Conservation (phyloP, 352 stramenopile genomes). For the Pythium rhizo-oryzae region DNA sequence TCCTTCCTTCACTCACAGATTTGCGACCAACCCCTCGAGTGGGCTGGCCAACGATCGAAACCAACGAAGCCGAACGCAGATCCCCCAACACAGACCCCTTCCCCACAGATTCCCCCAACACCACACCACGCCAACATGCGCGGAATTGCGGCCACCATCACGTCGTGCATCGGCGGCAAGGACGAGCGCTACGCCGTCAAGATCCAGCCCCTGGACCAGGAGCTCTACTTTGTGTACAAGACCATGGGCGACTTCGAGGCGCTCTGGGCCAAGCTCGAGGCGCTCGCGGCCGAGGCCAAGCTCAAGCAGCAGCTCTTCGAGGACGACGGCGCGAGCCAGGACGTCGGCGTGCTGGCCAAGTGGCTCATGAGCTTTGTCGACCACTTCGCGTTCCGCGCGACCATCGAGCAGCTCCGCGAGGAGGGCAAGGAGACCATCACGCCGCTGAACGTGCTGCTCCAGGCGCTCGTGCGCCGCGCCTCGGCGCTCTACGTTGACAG, state of each 20-base stretch:
- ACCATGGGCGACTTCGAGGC: slow-evolving; percentile 73
- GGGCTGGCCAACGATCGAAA: slow-evolving; percentile 1
- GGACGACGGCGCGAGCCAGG: slow-evolving; percentile 18
- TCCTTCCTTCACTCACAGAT: slow-evolving; percentile 36
- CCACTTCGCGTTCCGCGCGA: slow-evolving; percentile 70
- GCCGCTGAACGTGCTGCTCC: slow-evolving; percentile 73
- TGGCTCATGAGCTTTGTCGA: slow-evolving; percentile 80
- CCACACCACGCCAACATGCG: slow-evolving; percentile 38
- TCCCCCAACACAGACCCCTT: slow-evolving; percentile 10
- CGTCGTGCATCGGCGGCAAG: slow-evolving; percentile 81
- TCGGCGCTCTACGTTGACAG: slow-evolving; percentile 61
- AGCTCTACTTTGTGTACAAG: slow-evolving; percentile 84
- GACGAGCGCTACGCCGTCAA: slow-evolving; percentile 79
- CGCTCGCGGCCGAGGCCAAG: slow-evolving; percentile 58
- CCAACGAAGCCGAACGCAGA: slow-evolving; percentile 3
- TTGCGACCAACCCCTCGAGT: slow-evolving; percentile 27
- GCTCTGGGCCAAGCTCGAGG: slow-evolving; percentile 64
- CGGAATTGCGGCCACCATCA: slow-evolving; percentile 66
- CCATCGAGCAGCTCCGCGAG: slow-evolving; percentile 55
- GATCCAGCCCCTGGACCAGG: slow-evolving; percentile 42
- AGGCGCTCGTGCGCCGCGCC: slow-evolving; percentile 68
- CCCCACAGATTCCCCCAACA: too few species aligned
- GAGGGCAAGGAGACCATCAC: slow-evolving; percentile 77
- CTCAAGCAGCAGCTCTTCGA: slow-evolving; percentile 27
- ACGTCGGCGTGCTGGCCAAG: slow-evolving; percentile 58